Percentiles rank a stretch among this genome's conserved stretches.
These are phyloP conservation scores for Lactifluus pinguis DNA, from an alignment of 768 basidiomycete species.

Conservation along the genomic window DNA sequence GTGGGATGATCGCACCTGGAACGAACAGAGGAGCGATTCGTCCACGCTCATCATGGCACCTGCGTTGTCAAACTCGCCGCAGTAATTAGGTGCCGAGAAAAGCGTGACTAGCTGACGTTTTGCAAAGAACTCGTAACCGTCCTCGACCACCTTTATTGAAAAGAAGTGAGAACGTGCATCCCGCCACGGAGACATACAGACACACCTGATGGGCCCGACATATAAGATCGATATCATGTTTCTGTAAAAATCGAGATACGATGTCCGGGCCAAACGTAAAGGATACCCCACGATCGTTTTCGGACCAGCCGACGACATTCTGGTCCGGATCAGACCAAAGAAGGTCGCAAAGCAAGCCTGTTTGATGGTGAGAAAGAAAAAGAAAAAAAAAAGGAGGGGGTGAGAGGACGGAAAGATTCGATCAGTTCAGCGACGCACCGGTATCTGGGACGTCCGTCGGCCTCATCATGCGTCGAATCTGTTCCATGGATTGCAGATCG, in stretches of 20 bases:
- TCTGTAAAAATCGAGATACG: conserved; percentile 93
- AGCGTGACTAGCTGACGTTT: conserved; percentile 94
- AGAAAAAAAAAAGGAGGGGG: too few species aligned
- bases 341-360: conserved; percentile 89
- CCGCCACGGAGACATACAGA: conserved; percentile 1
- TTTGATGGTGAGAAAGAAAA: background rate
- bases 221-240: conserved; percentile 98
- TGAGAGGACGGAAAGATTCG: background rate
- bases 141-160: conserved; percentile 77
- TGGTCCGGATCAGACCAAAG: conserved; percentile 99
- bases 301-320: conserved; percentile 97
- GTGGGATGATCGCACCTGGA: conserved; percentile 55
- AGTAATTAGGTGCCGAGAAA: conserved; percentile 93
- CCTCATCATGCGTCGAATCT: conserved; percentile 96
- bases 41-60: conserved; percentile 99
- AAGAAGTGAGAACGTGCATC: background rate
- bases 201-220: conserved; percentile 94
- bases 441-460: conserved; percentile 99
- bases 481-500: conserved; percentile 97
- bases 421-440: conserved; percentile 39
- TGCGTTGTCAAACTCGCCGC: conserved; percentile 95
- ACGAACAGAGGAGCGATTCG: conserved; percentile 91
- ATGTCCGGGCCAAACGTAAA: conserved; percentile 99
- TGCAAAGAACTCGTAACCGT: conserved; percentile 98
- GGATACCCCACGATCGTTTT: conserved; percentile 96